Conservation (phyloP, 768 basidiomycete species). For the Mrakia blollopis region DNA sequence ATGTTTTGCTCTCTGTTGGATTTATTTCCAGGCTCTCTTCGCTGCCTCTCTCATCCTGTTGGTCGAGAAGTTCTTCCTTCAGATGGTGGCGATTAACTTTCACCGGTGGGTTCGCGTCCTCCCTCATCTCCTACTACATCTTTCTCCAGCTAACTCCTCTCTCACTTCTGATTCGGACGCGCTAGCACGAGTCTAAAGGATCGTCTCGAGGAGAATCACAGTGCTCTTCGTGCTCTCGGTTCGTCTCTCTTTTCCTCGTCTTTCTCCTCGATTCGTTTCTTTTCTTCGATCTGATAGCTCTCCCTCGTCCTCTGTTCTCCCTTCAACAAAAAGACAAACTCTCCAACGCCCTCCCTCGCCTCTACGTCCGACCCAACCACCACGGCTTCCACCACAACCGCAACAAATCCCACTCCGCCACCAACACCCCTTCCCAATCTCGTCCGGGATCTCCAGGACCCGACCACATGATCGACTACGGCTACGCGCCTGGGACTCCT, state of each 20-base stretch:
- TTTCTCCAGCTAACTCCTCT: not conserved
- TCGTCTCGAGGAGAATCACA: slow-evolving; percentile 62
- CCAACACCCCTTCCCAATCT: not conserved
- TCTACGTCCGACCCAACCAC: slow-evolving; percentile 2
- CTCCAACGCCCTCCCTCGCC: slow-evolving; percentile 18
- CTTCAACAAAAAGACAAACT: slow-evolving; percentile 19
- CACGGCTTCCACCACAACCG: not conserved
- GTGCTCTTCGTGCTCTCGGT: slow-evolving; percentile 68
- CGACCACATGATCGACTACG: slow-evolving; percentile 7
- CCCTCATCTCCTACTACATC: not conserved
- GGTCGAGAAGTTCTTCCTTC: slow-evolving; percentile 60
- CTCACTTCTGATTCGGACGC: not conserved
- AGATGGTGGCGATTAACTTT: slow-evolving; percentile 73
- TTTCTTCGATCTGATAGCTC: too few relatives aligned
- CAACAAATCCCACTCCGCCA: not conserved
- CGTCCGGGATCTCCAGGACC: slow-evolving; percentile 11
- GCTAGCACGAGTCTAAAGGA: slow-evolving; percentile 45
- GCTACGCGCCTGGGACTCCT: not conserved
- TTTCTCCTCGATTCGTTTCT: too few relatives aligned
- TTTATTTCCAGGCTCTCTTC: slow-evolving; percentile 48
- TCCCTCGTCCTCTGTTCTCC: not conserved
- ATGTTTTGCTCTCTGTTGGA: not conserved
- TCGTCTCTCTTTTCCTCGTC: slow-evolving; percentile 39
- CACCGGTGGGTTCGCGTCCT: slow-evolving; percentile 10
- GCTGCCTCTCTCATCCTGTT: slow-evolving; percentile 50